These are phyloP conservation scores for Rubus idaeus DNA, from an alignment of 306 rosid genomes.

Conservation along the genomic window DNA sequence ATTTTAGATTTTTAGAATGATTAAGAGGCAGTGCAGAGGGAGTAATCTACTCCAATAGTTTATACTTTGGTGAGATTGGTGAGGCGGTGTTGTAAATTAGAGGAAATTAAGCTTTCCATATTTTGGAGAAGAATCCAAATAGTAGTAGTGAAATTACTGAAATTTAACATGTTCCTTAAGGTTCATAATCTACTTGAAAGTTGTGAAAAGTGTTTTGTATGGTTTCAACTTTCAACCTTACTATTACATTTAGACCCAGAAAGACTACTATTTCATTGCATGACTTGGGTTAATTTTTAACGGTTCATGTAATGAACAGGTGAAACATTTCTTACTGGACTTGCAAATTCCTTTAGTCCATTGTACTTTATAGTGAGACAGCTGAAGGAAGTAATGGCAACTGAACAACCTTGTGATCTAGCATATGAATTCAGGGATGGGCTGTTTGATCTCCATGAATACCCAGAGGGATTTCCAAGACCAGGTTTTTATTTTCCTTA, in stretches of 20 bases:
- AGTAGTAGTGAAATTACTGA: background rate
- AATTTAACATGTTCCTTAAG: background rate
- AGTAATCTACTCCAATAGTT: background rate
- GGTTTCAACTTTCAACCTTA: background rate
- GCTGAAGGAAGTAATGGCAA: conserved; percentile 79
- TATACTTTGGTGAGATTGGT: background rate
- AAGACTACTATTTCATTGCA: background rate
- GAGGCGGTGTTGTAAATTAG: background rate
- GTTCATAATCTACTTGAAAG: background rate
- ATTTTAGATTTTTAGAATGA: background rate
- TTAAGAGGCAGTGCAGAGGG: background rate
- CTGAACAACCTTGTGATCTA: conserved; percentile 87
- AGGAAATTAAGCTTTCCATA: background rate
- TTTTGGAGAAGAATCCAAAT: background rate
- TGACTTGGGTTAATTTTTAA: background rate
- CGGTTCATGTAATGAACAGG: conserved; percentile 41
- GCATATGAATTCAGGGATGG: conserved; percentile 90
- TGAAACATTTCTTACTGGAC: conserved; percentile 49
- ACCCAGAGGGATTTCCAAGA: conserved; percentile 73
- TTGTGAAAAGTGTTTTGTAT: background rate
- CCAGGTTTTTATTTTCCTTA: conserved; percentile 40
- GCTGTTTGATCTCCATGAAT: conserved; percentile 50
- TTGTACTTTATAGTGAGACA: conserved; percentile 65
- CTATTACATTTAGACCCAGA: background rate
- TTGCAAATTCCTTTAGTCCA: conserved; percentile 59